These are phyloP conservation scores for Crithidia brevicula DNA, from an alignment of 208 protist species.

Conservation along the genomic window DNA sequence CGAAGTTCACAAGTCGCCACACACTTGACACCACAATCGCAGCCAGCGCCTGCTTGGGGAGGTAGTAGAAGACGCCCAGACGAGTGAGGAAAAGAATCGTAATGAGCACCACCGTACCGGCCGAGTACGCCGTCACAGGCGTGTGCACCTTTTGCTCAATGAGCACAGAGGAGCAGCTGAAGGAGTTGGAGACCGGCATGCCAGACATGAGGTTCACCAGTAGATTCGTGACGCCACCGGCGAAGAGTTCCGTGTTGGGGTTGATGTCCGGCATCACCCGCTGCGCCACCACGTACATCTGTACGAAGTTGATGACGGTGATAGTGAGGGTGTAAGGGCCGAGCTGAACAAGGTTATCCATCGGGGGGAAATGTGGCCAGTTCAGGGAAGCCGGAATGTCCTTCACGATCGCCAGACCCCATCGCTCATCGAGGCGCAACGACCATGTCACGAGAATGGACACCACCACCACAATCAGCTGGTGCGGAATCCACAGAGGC, in stretches of 20 bases:
- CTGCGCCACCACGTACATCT: constrained; percentile 65
- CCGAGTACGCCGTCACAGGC: constrained; percentile 44
- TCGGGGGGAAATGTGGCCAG: constrained; percentile 40
- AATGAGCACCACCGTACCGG: constrained; percentile 45
- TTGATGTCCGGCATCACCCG: constrained; percentile 54
- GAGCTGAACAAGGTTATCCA: constrained; percentile 45
- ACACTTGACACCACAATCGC: constrained; percentile 59
- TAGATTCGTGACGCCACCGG: constrained; percentile 50
- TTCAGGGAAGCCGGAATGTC: constrained; percentile 37
- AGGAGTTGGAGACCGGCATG: constrained; percentile 62
- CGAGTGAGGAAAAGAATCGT: constrained; percentile 50
- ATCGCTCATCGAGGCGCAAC: constrained; percentile 33
- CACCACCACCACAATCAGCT: constrained; percentile 63
- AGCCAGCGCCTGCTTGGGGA: constrained; percentile 60
- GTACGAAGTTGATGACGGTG: constrained; percentile 62
- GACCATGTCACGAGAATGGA: constrained; percentile 47
- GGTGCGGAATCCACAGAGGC: constrained; percentile 61
- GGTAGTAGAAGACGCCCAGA: constrained; percentile 60
- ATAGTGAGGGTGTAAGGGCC: constrained; percentile 64
- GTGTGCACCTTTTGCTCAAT: constrained; percentile 50
- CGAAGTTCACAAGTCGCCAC: constrained; percentile 59
- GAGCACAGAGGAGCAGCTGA: constrained; percentile 60
- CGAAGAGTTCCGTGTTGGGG: constrained; percentile 59
- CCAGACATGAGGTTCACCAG: constrained; percentile 51
- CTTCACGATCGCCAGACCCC: constrained; percentile 42